Evolutionary conservation across 345 rosid species (phyloP).

Genomic region (Hibiscus syriacus): DNA sequence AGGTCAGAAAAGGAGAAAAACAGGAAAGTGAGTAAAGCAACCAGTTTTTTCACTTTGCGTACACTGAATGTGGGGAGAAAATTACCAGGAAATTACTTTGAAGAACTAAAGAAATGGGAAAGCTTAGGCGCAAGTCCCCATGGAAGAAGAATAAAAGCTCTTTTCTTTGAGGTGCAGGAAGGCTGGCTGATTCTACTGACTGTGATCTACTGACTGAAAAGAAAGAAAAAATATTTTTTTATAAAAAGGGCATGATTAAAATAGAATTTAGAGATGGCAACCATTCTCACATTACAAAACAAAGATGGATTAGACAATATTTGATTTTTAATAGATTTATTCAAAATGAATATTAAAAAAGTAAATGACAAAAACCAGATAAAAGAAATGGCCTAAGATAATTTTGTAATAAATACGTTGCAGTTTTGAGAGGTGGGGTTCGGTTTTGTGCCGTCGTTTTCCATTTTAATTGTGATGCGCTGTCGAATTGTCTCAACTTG

Average conservation of each 20-base stretch:
- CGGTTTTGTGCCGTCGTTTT: background rate
- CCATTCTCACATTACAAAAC: no score
- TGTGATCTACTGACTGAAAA: background rate
- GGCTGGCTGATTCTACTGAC: background rate
- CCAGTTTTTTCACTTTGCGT: background rate
- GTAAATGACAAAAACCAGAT: no score
- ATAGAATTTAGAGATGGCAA: no score
- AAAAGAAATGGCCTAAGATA: no score
- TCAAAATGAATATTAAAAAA: no score
- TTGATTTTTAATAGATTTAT: no score
- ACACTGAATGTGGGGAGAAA: background rate
- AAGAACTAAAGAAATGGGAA: constrained; percentile 13
- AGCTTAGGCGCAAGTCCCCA: background rate
- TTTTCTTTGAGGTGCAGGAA: background rate
- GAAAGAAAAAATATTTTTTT: background rate
- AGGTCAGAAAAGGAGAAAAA: background rate
- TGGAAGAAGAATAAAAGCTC: constrained; percentile 3
- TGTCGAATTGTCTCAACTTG: constrained; percentile 2
- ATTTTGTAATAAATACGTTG: constrained; percentile 6
- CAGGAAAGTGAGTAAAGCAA: no score
- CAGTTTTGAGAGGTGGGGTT: no score
- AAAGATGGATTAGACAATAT: no score
- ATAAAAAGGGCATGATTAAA: no score
- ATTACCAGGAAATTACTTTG: no score
- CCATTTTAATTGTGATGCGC: constrained; percentile 8